Percentiles rank a stretch among this genome's conserved stretches.
These are phyloP conservation scores for Spongospora subterranea DNA, from an alignment of 208 protist species.

Conservation along the genomic window DNA sequence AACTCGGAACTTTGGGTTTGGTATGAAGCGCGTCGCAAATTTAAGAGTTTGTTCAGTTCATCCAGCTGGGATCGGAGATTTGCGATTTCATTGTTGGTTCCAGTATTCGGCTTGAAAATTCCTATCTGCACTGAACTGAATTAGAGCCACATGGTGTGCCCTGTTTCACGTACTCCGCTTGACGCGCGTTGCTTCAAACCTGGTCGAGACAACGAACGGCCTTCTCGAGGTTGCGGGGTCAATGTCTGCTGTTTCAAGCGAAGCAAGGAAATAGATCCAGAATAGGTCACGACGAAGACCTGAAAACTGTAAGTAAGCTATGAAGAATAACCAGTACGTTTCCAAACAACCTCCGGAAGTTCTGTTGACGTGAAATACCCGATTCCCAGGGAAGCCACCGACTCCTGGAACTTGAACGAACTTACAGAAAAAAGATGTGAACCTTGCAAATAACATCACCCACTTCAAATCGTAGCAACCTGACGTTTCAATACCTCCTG, in stretches of 20 bases:
- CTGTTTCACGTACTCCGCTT: neutral
- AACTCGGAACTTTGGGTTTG: slow-evolving; percentile 13
- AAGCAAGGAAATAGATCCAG: neutral
- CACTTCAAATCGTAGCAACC: neutral
- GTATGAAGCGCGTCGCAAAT: neutral
- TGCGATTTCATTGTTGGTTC: neutral
- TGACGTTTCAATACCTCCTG: neutral
- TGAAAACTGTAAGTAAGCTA: neutral
- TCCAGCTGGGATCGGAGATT: neutral
- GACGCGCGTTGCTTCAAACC: neutral
- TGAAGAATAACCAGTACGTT: neutral
- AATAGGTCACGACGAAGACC: neutral
- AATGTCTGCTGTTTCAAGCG: neutral
- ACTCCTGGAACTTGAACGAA: neutral
- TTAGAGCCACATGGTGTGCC: too few relatives aligned
- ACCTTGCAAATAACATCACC: neutral
- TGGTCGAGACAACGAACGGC: neutral
- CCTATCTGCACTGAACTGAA: too few relatives aligned
- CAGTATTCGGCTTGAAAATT: too few relatives aligned
- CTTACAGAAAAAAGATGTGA: neutral
- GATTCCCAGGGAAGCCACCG: neutral
- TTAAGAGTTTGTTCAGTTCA: slow-evolving; percentile 5
- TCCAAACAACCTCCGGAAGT: neutral
- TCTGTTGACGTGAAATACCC: neutral
- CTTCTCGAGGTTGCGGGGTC: neutral